Evolutionary conservation across 768 basidiomycete genomes (phyloP).

Genomic region (Lentinula detonsa): DNA sequence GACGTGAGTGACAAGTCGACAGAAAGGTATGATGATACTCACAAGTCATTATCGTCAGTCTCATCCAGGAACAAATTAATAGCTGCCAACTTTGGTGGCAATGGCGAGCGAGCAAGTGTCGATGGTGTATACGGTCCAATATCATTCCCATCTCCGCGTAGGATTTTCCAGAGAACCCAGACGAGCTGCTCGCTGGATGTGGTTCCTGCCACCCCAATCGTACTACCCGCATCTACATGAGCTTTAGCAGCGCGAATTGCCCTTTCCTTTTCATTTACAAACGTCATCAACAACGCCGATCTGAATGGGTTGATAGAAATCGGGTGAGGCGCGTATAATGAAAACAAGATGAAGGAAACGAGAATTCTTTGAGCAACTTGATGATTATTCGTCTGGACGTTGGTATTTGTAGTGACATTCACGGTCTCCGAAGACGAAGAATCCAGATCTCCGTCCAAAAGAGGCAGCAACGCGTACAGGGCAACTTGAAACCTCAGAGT

Average conservation of each 20-base stretch:
- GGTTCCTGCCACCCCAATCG: slow-evolving; percentile 13
- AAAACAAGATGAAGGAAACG: slow-evolving; percentile 74
- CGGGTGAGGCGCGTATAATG: slow-evolving; percentile 75
- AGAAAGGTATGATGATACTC: slow-evolving; percentile 15
- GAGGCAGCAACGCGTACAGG: slow-evolving; percentile 72
- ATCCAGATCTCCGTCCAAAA: slow-evolving; percentile 60
- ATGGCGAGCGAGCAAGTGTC: slow-evolving; percentile 65
- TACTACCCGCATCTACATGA: slow-evolving; percentile 26
- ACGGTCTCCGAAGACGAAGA: neutral
- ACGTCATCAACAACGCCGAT: slow-evolving; percentile 61
- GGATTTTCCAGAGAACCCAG: slow-evolving; percentile 84
- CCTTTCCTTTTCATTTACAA: slow-evolving; percentile 59
- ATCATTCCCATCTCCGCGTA: slow-evolving; percentile 79
- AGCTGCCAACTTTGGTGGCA: slow-evolving; percentile 71
- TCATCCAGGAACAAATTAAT: slow-evolving; percentile 66
- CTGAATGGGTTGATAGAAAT: slow-evolving; percentile 80
- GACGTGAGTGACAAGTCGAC: neutral
- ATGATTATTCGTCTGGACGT: neutral
- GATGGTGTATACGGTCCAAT: slow-evolving; percentile 79
- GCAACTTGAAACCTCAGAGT: slow-evolving; percentile 79
- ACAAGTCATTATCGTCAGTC: slow-evolving; percentile 43
- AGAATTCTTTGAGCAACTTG: slow-evolving; percentile 71
- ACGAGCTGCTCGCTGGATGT: slow-evolving; percentile 63
- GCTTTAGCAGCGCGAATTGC: slow-evolving; percentile 46
- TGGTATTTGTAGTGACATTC: neutral